phyloP scores from a whole-genome alignment of 78 protist species.

The Planoprotostelium fungivorum region DNA sequence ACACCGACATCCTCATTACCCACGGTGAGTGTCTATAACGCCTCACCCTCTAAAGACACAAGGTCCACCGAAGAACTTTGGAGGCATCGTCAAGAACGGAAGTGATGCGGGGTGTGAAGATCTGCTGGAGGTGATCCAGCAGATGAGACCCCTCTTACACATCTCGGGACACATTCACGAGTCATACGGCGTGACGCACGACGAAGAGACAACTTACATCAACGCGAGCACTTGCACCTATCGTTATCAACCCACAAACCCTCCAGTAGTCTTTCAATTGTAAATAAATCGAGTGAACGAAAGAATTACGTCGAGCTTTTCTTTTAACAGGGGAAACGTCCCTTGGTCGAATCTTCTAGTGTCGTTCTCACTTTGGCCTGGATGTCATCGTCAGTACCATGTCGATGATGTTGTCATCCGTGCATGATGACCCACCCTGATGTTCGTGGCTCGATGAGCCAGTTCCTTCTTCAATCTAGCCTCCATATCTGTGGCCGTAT shows the following conservation, averaged over 20 bases:
- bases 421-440: too few relatives aligned
- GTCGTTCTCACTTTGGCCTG: neutral
- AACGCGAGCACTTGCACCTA: neutral
- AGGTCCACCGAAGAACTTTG: neutral
- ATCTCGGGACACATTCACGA: slow-evolving; percentile 3
- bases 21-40: neutral
- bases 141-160: neutral
- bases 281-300: too few relatives aligned
- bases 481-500: too few relatives aligned
- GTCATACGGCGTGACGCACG: slow-evolving; percentile 2
- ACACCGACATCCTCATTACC: neutral
- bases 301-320: too few relatives aligned
- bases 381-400: neutral
- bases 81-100: slow-evolving; percentile 2
- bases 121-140: neutral
- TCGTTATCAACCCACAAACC: neutral
- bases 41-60: neutral
- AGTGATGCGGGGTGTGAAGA: slow-evolving; percentile 9
- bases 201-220: slow-evolving; percentile 3
- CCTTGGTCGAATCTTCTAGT: neutral
- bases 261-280: neutral
- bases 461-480: too few relatives aligned
- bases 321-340: neutral
- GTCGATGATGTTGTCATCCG: neutral
- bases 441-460: neutral